phyloP scores from a whole-genome alignment of 2,329 filamentous ascomycete genomes.

The Pseudohalonectria lignicola region DNA sequence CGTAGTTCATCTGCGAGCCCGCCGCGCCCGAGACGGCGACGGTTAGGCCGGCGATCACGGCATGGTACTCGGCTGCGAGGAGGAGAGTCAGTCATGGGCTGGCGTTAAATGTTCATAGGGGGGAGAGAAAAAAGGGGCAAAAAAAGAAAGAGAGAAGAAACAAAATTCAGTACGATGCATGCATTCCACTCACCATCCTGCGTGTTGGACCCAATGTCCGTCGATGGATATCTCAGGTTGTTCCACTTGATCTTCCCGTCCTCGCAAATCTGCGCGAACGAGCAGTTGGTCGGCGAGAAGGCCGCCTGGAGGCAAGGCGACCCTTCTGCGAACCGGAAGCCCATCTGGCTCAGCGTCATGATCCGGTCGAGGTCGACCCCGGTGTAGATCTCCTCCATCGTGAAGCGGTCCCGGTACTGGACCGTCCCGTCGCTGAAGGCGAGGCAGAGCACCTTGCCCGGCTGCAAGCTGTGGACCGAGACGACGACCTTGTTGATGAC shows the following conservation, averaged over 20 bases:
- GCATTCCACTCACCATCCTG: slow-evolving; percentile 40
- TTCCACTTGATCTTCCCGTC: slow-evolving; percentile 51
- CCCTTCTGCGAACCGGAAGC: slow-evolving; percentile 60
- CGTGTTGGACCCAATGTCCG: slow-evolving; percentile 34
- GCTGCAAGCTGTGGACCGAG: slow-evolving; percentile 55
- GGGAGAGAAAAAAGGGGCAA: background rate
- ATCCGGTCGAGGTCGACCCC: slow-evolving; percentile 55
- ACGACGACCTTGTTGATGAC: slow-evolving; percentile 61
- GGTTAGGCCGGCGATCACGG: slow-evolving; percentile 51
- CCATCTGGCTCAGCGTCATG: slow-evolving; percentile 62
- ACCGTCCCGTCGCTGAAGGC: slow-evolving; percentile 71
- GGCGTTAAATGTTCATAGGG: too few species aligned
- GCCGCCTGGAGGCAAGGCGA: slow-evolving; percentile 41
- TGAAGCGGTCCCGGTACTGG: slow-evolving; percentile 67
- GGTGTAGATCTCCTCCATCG: slow-evolving; percentile 57
- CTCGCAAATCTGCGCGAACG: slow-evolving; percentile 45
- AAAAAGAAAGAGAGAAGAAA: background rate
- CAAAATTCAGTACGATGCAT: too few species aligned
- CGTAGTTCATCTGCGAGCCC: slow-evolving; percentile 41
- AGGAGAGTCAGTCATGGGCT: slow-evolving; percentile 14
- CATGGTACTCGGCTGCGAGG: slow-evolving; percentile 37
- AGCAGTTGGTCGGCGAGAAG: slow-evolving; percentile 49
- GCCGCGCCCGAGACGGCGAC: slow-evolving; percentile 35
- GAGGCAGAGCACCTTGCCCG: slow-evolving; percentile 61
- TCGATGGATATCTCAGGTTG: slow-evolving; percentile 35